Conservation (phyloP, 176 grass and related monocot genomes). For the Luzula sylvatica region DNA sequence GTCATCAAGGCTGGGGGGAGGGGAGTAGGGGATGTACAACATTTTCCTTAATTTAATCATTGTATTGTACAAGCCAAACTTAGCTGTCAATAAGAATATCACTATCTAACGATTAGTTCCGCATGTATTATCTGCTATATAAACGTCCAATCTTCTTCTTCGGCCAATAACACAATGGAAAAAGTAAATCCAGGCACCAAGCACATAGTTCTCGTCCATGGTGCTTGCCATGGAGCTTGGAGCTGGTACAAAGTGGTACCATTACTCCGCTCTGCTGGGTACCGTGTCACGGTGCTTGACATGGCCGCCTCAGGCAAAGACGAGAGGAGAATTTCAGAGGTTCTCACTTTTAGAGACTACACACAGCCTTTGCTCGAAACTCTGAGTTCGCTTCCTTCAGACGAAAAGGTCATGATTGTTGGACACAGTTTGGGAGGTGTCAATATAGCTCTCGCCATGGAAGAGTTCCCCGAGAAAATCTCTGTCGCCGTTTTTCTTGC, state of each 20-base stretch:
- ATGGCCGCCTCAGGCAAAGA: conserved; percentile 67
- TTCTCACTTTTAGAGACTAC: conserved; percentile 62
- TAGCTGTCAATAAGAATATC: no score
- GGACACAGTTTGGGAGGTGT: conserved; percentile 76
- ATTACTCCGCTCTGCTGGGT: conserved; percentile 39
- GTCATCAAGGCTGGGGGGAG: no score
- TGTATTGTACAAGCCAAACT: no score
- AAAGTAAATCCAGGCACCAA: background rate
- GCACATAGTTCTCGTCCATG: conserved; percentile 73
- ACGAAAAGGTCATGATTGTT: conserved; percentile 48
- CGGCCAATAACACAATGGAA: conserved; percentile 7
- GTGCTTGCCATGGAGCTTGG: conserved; percentile 63
- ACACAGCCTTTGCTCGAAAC: conserved; percentile 49
- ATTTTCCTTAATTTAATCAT: no score
- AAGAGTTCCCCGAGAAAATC: conserved; percentile 71
- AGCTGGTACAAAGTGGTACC: conserved; percentile 66
- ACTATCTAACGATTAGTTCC: no score
- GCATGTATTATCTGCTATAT: no score
- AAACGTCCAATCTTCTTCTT: no score
- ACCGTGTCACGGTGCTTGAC: conserved; percentile 53
- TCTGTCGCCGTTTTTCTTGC: conserved; percentile 57
- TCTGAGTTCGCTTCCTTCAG: conserved; percentile 32
- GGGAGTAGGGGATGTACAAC: no score
- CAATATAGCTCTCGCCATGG: conserved; percentile 47
- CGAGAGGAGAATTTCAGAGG: conserved; percentile 33